These are phyloP conservation scores for Fusarium continuum DNA, from an alignment of 2,329 filamentous ascomycete genomes.

Conservation along the genomic window DNA sequence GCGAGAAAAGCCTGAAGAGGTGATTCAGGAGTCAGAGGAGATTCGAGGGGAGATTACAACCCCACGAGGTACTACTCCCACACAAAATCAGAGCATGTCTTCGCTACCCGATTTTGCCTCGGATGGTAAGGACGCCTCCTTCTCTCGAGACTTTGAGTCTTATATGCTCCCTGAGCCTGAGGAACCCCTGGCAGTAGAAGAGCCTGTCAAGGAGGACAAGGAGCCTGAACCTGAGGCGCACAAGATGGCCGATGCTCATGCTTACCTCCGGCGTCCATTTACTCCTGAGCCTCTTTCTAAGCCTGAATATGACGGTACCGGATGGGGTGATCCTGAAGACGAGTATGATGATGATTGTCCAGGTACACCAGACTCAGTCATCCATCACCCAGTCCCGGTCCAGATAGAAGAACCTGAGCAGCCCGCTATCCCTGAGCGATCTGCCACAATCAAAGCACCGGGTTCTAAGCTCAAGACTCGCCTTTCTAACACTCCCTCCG, in stretches of 20 bases:
- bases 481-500: slow-evolving; percentile 85
- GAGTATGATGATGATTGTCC: slow-evolving; percentile 65
- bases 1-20: slow-evolving; percentile 52
- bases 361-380: slow-evolving; percentile 87
- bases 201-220: slow-evolving; percentile 34
- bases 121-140: slow-evolving; percentile 49
- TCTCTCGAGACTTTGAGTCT: slow-evolving; percentile 56
- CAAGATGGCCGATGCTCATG: slow-evolving; percentile 51
- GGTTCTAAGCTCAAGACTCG: slow-evolving; percentile 89
- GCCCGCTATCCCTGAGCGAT: slow-evolving; percentile 76
- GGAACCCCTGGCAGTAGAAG: slow-evolving; percentile 46
- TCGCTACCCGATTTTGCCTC: slow-evolving; percentile 52
- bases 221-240: slow-evolving; percentile 37
- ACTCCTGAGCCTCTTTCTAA: slow-evolving; percentile 65
- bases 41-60: slow-evolving; percentile 60
- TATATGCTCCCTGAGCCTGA: slow-evolving; percentile 57
- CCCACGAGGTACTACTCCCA: slow-evolving; percentile 55
- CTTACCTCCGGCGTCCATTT: slow-evolving; percentile 53
- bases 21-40: slow-evolving; percentile 23
- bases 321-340: slow-evolving; percentile 65
- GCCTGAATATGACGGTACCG: slow-evolving; percentile 70
- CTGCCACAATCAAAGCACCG: slow-evolving; percentile 89
- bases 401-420: slow-evolving; percentile 53
- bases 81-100: slow-evolving; percentile 32
- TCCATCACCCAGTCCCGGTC: slow-evolving; percentile 73